Evolutionary conservation across 148 eudicot species (phyloP), one percentile per base, ranked within the genome.

Genomic region (Agrostemma githago): DNA sequence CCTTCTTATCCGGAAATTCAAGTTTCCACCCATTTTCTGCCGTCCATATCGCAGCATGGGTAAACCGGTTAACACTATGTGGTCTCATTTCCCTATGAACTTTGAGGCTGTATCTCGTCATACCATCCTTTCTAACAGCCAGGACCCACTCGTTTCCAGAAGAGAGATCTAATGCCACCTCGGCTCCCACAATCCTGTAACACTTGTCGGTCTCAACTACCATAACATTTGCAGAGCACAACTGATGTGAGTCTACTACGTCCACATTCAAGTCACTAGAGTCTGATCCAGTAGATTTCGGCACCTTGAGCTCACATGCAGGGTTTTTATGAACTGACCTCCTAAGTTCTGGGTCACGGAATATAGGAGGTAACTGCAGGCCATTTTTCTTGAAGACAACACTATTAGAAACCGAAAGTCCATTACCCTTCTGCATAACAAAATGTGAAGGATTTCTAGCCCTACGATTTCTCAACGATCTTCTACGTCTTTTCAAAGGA

Each of bases 121-220:
- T 76, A 8, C 92, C 92, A 64, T 86, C 89, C 59, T 72, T 89
- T 73, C 76, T 86, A 46, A 92, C 87, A 15, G 85, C 85, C 64
- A 95, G 83, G 73, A 78, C 75, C 97, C 98, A 92, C 66, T 82
- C 85, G 70, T 81, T 84, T 39, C 88, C 68, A 74, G 78, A 71
- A 44, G 89, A 85, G 41, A 51, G 51, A 73, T 92, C 96, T 64
- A 95, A 74, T n/a, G 79, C 39, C 11, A 92, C 65, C 66, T 77
- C 82, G 26, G 90, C 96, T 68, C 91, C 94, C 82, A 73, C 81
- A 44, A 79, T 83, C 74, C 98, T 83, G 78, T 84, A 84, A 74
- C 98, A 89, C 86, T 73, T 90, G 75, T 88, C 90, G 0, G 87
- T 40, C 79, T 89, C 96, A 79, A 88, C 80, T 58, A 95, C 85